Percentiles rank a stretch among this genome's conserved stretches.
Conservation (phyloP, 768 basidiomycete species). For the Auricularia sp. region DNA sequence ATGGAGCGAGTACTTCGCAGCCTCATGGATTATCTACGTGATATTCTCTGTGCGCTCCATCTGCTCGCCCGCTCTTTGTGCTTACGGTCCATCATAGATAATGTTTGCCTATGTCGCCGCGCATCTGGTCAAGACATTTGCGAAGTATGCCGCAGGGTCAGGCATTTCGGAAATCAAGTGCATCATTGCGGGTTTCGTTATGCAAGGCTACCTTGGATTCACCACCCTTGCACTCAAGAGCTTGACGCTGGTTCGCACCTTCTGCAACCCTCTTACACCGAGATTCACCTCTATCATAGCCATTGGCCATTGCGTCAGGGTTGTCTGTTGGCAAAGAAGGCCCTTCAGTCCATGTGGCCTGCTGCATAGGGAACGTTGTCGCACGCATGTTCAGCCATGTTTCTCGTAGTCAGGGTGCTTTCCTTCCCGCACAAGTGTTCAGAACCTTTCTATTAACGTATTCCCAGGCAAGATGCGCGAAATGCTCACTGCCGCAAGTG, state of each 20-base stretch:
- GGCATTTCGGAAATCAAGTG: slow-evolving; percentile 99
- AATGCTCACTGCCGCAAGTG: slow-evolving; percentile 88
- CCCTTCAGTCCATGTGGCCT: slow-evolving; percentile 94
- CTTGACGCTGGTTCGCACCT: slow-evolving; percentile 60
- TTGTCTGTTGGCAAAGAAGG: slow-evolving; percentile 97
- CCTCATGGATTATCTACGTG: slow-evolving; percentile 80
- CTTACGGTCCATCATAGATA: slow-evolving; percentile 34
- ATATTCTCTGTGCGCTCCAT: slow-evolving; percentile 68
- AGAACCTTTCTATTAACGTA: slow-evolving; percentile 24
- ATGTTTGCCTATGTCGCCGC: slow-evolving; percentile 79
- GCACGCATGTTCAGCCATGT: slow-evolving; percentile 75
- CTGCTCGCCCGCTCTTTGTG: not conserved
- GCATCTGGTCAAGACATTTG: slow-evolving; percentile 77
- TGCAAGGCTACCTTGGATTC: slow-evolving; percentile 88
- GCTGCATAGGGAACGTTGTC: slow-evolving; percentile 85
- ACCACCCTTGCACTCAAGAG: slow-evolving; percentile 91
- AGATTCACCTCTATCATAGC: slow-evolving; percentile 36
- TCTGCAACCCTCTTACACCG: not conserved
- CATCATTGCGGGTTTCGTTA: slow-evolving; percentile 91
- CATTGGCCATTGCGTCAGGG: slow-evolving; percentile 92
- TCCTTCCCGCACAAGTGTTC: slow-evolving; percentile 37
- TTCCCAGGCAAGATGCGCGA: slow-evolving; percentile 52
- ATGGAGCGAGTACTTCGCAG: slow-evolving; percentile 66
- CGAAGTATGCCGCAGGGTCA: slow-evolving; percentile 93
- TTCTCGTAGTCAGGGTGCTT: slow-evolving; percentile 76